Base-by-base conservation (phyloP, 1,139 yeast species). In the Arxiozyma telluris region DNA sequence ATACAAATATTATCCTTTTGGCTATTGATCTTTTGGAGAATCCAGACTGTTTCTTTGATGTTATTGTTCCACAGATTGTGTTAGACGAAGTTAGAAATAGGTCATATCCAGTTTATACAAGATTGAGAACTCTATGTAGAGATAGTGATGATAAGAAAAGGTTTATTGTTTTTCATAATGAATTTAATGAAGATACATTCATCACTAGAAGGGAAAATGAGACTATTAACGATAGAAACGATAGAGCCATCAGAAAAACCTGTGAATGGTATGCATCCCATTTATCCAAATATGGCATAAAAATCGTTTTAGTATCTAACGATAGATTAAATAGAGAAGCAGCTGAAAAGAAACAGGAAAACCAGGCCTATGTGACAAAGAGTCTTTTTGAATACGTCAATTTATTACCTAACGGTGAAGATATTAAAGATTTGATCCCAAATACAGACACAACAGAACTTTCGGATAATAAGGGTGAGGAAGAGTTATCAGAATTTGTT, bases 121-220 rank as follows among this genome's bases (percentile, higher is more conserved):
- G 98, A 65, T 72, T 93, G 52, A 78, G 98, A 63, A 80, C 87
- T 5, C 73, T 94, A 48, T 83, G 89, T 20, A 62, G 69, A 46
- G 71, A 68, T 50, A 64, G 68, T 43, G 83, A 83, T 51, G 91
- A 86, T 55, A 88, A 82, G 49, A 94, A 93, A 69, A 76, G 98
- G 58, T 89, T 91, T 66, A 80, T 87, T 47, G 95, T 93, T 3
- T 93, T 87, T 70, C 98, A 94, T 71, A 94, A 94, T 70, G 98
- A 93, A 68, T 94, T 90, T 69, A 80, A 80, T 61, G 81, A 82
- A 59, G 81, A 78, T 15, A 89, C 97, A 0, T 87, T 77, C 67
- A 76, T 84, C 4, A 74, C 74, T 22, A 81, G 98, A 64, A 53
- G 73, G 69, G 57, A 77, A 52, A 80, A 80, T 51, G 98, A 93